Percentiles rank a stretch among this genome's conserved stretches.
Evolutionary conservation across 208 protist genomes (phyloP).

Genomic region (Herpetomonas tarakana): DNA sequence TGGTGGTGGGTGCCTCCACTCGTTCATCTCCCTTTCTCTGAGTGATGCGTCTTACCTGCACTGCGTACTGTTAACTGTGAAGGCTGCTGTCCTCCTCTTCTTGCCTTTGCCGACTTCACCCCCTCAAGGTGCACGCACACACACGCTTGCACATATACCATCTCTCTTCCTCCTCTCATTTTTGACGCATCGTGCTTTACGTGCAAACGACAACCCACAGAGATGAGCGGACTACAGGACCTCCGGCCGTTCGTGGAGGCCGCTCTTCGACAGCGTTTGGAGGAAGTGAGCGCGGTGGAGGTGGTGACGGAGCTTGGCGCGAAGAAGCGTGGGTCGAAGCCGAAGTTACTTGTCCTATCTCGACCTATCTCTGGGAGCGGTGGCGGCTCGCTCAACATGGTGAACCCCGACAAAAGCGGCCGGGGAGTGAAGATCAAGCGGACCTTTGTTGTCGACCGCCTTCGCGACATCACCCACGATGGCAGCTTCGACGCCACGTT

Average conservation of each 20-base stretch:
- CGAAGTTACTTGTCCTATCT: conserved; percentile 54
- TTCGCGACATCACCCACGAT: conserved; percentile 65
- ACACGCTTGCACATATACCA: background rate
- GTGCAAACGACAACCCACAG: background rate
- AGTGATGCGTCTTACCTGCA: too few species aligned
- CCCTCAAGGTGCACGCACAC: conserved; percentile 12
- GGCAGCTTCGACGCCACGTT: conserved; percentile 83
- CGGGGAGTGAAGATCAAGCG: conserved; percentile 64
- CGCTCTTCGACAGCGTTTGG: conserved; percentile 66
- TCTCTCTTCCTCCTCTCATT: conserved; percentile 9
- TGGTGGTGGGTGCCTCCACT: conserved; percentile 51
- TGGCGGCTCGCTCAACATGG: conserved; percentile 36
- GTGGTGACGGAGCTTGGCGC: conserved; percentile 60
- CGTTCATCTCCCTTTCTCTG: too few species aligned
- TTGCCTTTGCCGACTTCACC: conserved; percentile 8
- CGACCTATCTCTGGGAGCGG: conserved; percentile 31
- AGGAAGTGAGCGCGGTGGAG: conserved; percentile 76
- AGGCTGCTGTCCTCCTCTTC: background rate
- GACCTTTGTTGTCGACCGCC: conserved; percentile 64
- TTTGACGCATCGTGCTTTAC: conserved; percentile 6
- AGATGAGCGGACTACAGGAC: conserved; percentile 47
- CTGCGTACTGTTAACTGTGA: too few species aligned
- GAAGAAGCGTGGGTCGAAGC: conserved; percentile 36
- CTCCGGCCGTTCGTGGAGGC: conserved; percentile 47
- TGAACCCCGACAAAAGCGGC: conserved; percentile 19